Conservation (phyloP, 1,139 yeast genomes). For the Zygotorulaspora mrakii region DNA sequence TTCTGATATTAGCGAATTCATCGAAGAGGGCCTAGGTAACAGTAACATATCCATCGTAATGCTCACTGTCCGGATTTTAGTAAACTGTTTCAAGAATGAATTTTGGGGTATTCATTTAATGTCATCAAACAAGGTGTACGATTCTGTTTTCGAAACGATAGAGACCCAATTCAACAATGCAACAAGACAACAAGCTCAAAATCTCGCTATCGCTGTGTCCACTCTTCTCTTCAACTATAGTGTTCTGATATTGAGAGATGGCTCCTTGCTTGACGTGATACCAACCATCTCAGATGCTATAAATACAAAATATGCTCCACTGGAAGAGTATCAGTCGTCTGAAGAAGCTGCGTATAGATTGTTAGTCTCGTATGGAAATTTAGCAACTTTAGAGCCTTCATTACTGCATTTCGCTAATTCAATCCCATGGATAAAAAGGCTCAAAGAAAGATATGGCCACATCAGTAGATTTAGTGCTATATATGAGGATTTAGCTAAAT, state of each 20-base stretch:
- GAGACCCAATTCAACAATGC: conserved; percentile 24
- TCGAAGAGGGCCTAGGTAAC: conserved; percentile 42
- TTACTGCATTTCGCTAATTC: conserved; percentile 34
- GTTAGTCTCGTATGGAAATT: conserved; percentile 51
- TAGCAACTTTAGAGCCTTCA: conserved; percentile 35
- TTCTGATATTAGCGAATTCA: conserved; percentile 38
- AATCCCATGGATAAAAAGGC: conserved; percentile 30
- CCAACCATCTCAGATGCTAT: conserved; percentile 34
- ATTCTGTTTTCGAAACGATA: conserved; percentile 32
- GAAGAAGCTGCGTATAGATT: conserved; percentile 59
- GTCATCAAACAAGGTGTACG: conserved; percentile 35
- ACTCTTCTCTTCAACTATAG: conserved; percentile 54
- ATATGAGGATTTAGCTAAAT: conserved; percentile 6
- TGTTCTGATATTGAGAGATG: conserved; percentile 34
- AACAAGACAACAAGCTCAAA: conserved; percentile 30
- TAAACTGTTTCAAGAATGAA: conserved; percentile 46
- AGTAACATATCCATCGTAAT: conserved; percentile 44
- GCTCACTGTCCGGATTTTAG: conserved; percentile 50
- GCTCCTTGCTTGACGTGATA: conserved; percentile 26
- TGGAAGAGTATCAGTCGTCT: conserved; percentile 32
- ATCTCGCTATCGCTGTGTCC: conserved; percentile 45
- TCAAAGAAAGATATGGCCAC: conserved; percentile 23
- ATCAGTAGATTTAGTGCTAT: conserved; percentile 26
- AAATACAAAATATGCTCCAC: conserved; percentile 28
- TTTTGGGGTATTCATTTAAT: conserved; percentile 44